phyloP scores from a whole-genome alignment of 306 rosid species.

The Sechiopsis laciniata region DNA sequence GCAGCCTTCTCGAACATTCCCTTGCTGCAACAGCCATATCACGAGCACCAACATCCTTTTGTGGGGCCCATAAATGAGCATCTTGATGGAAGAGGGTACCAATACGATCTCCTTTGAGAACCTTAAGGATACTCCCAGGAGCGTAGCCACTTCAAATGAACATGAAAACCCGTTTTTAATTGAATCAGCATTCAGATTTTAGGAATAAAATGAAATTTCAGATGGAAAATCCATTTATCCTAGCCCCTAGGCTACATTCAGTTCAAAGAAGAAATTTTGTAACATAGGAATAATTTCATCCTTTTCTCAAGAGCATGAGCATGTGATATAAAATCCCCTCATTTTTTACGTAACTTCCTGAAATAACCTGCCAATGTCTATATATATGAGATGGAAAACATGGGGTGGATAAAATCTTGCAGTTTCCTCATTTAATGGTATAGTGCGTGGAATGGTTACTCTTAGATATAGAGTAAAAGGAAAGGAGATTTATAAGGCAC shows the following conservation, averaged over 20 bases:
- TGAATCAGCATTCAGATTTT: not conserved
- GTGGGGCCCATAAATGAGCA: conserved; percentile 62
- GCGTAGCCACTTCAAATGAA: conserved; percentile 63
- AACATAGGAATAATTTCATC: not conserved
- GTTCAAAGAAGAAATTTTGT: not conserved
- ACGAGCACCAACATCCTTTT: conserved; percentile 63
- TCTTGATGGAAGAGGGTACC: conserved; percentile 95
- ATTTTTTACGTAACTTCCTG: not conserved
- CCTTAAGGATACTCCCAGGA: conserved; percentile 62
- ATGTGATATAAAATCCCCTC: not conserved
- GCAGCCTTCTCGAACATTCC: conserved; percentile 92
- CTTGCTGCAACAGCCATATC: conserved; percentile 96
- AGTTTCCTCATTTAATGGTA: not conserved
- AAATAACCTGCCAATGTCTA: not conserved
- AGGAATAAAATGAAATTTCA: not conserved
- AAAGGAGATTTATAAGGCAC: not conserved
- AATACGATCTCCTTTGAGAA: conserved; percentile 75
- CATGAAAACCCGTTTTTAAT: not conserved
- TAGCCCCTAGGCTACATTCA: not conserved
- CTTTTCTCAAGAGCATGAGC: not conserved
- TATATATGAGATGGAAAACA: not conserved
- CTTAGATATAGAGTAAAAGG: not conserved
- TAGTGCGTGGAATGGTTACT: not conserved
- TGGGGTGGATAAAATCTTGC: not conserved
- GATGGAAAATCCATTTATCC: not conserved